Evolutionary conservation across 2,329 filamentous ascomycete species (phyloP).

Genomic region (Didymella pinodella): DNA sequence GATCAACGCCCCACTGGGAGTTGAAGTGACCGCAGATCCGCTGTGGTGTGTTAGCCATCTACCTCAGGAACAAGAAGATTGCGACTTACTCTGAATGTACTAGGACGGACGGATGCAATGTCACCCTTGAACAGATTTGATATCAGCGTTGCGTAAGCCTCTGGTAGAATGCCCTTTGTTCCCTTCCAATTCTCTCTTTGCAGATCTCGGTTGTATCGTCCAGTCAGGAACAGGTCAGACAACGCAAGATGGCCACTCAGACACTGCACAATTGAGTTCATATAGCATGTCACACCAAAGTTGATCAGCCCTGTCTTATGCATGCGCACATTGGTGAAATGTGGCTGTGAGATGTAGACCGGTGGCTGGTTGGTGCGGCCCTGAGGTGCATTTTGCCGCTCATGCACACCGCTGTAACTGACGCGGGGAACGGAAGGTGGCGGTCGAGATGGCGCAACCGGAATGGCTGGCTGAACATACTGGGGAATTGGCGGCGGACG

Average conservation of each 20-base stretch:
- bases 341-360: slow-evolving; percentile 56
- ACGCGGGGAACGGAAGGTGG: slow-evolving; percentile 64
- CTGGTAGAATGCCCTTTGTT: slow-evolving; percentile 68
- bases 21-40: slow-evolving; percentile 71
- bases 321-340: slow-evolving; percentile 57
- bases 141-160: slow-evolving; percentile 68
- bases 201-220: slow-evolving; percentile 66
- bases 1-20: slow-evolving; percentile 72
- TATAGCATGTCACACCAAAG: slow-evolving; percentile 85
- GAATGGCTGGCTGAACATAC: slow-evolving; percentile 62
- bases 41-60: slow-evolving; percentile 28
- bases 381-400: slow-evolving; percentile 56
- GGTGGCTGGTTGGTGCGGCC: slow-evolving; percentile 50
- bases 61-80: neutral
- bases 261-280: slow-evolving; percentile 89
- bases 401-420: slow-evolving; percentile 83
- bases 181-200: slow-evolving; percentile 69
- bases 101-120: slow-evolving; percentile 55
- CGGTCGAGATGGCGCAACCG: slow-evolving; percentile 67
- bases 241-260: slow-evolving; percentile 74
- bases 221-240: slow-evolving; percentile 70
- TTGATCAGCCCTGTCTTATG: slow-evolving; percentile 80
- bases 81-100: slow-evolving; percentile 54
- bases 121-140: slow-evolving; percentile 70
- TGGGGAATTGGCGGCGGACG: slow-evolving; percentile 52